Evolutionary conservation across 345 rosid genomes (phyloP).

Genomic region (Moricandia moricandioides): DNA sequence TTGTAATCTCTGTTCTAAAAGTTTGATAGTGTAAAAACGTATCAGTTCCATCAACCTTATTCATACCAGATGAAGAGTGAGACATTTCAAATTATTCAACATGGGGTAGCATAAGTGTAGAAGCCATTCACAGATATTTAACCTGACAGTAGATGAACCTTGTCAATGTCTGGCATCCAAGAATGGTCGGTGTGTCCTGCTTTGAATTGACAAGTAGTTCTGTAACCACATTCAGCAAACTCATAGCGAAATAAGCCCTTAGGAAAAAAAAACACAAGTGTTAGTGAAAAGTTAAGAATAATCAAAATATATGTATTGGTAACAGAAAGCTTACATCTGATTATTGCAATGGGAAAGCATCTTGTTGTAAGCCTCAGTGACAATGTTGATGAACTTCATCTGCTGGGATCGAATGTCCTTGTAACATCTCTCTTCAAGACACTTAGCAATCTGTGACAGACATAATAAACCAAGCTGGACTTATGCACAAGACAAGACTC

Average conservation of each 20-base stretch:
- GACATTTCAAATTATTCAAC: background rate
- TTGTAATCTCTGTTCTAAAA: too few species aligned
- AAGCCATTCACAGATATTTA: constrained; percentile 19
- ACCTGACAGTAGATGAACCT: constrained; percentile 88
- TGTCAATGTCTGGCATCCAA: constrained; percentile 88
- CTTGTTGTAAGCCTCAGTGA: constrained; percentile 67
- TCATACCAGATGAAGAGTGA: constrained; percentile 25
- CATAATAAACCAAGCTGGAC: constrained; percentile 1
- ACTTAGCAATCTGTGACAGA: constrained; percentile 66
- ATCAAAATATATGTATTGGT: background rate
- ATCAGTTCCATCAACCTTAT: constrained; percentile 87
- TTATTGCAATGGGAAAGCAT: constrained; percentile 75
- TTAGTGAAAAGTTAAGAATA: constrained; percentile 1
- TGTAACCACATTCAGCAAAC: constrained; percentile 68
- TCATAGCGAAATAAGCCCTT: constrained; percentile 84
- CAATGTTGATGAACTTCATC: constrained; percentile 59
- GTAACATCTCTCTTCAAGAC: constrained; percentile 88
- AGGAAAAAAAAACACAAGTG: background rate
- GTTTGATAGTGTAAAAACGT: too few species aligned
- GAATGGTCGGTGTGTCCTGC: constrained; percentile 58
- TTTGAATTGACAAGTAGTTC: constrained; percentile 75
- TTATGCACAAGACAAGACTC: background rate
- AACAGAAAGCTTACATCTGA: constrained; percentile 65
- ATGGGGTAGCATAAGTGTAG: background rate
- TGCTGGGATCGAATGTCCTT: constrained; percentile 81